These are phyloP conservation scores for Gracilaria gracilis DNA, from an alignment of 23 red algal genomes.

Conservation along the genomic window DNA sequence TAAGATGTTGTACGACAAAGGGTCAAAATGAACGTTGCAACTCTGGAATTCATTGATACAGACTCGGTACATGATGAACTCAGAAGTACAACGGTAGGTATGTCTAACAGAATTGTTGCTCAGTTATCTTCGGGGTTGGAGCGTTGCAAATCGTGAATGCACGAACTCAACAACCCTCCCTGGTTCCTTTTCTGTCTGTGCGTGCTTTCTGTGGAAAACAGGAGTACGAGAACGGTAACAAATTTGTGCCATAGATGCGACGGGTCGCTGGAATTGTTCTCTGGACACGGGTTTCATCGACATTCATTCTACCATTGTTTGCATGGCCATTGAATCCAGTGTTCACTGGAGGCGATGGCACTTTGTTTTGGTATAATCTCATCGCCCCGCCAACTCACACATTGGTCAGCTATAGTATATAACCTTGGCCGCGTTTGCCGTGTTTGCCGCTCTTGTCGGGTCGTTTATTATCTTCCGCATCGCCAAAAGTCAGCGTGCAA, in stretches of 20 bases:
- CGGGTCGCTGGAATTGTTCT: conserved; percentile 33
- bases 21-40: conserved; percentile 53
- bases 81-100: not conserved
- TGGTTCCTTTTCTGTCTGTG: conserved; percentile 47
- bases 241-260: conserved; percentile 17
- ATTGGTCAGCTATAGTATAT: conserved; percentile 17
- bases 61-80: conserved; percentile 54
- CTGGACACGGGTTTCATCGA: conserved; percentile 25
- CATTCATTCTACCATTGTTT: conserved; percentile 31
- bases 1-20: conserved; percentile 45
- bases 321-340: not conserved
- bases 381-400: conserved; percentile 42
- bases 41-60: conserved; percentile 32
- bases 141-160: conserved; percentile 28
- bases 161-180: conserved; percentile 41
- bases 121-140: conserved; percentile 37
- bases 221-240: conserved; percentile 15
- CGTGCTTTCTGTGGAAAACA: conserved; percentile 22
- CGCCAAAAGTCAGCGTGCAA: conserved; percentile 10
- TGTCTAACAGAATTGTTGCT: not conserved
- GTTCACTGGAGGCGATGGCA: conserved; percentile 28
- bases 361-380: conserved; percentile 48
- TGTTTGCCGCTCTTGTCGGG: conserved; percentile 29
- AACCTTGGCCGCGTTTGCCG: conserved; percentile 16
- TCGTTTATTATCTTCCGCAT: conserved; percentile 38